phyloP scores from a whole-genome alignment of 345 rosid genomes.

The Salix dunnii region DNA sequence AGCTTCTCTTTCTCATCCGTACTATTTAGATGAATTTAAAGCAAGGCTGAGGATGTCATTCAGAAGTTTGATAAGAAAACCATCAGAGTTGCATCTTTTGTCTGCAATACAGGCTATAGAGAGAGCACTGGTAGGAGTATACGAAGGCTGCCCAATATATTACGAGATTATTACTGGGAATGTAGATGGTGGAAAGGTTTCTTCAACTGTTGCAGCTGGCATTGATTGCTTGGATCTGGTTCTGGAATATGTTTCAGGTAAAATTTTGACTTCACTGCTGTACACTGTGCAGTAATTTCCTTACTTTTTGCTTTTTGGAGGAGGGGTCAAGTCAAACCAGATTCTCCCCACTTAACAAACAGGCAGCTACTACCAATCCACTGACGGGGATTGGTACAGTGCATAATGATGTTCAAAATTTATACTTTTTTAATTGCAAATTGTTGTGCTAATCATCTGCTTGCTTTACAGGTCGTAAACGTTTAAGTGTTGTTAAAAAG shows the following conservation, averaged over 20 bases:
- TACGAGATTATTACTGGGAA: slow-evolving; percentile 53
- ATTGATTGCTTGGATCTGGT: slow-evolving; percentile 86
- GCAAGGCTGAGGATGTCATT: slow-evolving; percentile 67
- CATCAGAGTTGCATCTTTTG: slow-evolving; percentile 59
- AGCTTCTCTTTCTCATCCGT: slow-evolving; percentile 32
- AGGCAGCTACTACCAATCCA: neutral
- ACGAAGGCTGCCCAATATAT: slow-evolving; percentile 40
- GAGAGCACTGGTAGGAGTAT: slow-evolving; percentile 78
- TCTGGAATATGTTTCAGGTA: slow-evolving; percentile 82
- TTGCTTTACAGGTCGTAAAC: slow-evolving; percentile 58
- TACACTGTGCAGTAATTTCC: neutral
- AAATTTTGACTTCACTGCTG: slow-evolving; percentile 2
- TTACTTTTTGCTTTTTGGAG: neutral
- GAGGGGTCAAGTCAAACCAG: neutral
- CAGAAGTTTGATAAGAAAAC: slow-evolving; percentile 49
- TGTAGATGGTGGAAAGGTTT: slow-evolving; percentile 60
- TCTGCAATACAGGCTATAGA: slow-evolving; percentile 69
- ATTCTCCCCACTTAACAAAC: neutral
- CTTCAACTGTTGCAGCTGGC: slow-evolving; percentile 70
- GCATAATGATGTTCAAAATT: neutral
- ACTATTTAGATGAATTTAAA: slow-evolving; percentile 60
- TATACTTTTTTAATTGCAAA: neutral
- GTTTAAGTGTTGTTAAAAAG: slow-evolving; percentile 53
- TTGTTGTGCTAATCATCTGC: slow-evolving; percentile 23
- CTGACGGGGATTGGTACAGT: neutral